A percentile compares a stretch with the other conserved stretches of the same genome.
phyloP scores from a whole-genome alignment of 1,139 yeast genomes.

The Blastobotrys petasosporus region DNA sequence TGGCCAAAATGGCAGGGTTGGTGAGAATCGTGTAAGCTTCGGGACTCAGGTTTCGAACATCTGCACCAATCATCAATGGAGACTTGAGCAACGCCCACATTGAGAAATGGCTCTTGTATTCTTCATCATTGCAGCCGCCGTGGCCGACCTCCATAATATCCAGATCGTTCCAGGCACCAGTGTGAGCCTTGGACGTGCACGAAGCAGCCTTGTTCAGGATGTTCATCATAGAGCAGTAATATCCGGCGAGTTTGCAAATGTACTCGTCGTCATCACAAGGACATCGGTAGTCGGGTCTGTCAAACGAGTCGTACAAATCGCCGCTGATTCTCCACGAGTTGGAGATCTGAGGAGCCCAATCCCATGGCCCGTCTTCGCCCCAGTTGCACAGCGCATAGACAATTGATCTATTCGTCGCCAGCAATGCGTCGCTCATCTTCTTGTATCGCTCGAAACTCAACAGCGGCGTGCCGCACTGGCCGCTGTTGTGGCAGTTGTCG shows the following conservation, averaged over 20 bases:
- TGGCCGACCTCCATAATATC: slow-evolving; percentile 33
- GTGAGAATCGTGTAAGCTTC: slow-evolving; percentile 23
- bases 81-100: slow-evolving; percentile 33
- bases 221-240: slow-evolving; percentile 29
- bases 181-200: slow-evolving; percentile 24
- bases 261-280: slow-evolving; percentile 26
- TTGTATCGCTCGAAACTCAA: slow-evolving; percentile 27
- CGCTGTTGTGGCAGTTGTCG: slow-evolving; percentile 32
- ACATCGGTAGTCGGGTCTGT: slow-evolving; percentile 27
- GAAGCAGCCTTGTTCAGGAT: slow-evolving; percentile 30
- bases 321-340: slow-evolving; percentile 33
- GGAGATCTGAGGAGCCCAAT: slow-evolving; percentile 30
- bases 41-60: slow-evolving; percentile 22
- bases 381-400: slow-evolving; percentile 32
- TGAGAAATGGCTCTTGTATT: slow-evolving; percentile 16
- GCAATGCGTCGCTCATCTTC: slow-evolving; percentile 30
- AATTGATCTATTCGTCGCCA: slow-evolving; percentile 29
- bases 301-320: slow-evolving; percentile 27
- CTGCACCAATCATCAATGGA: slow-evolving; percentile 30
- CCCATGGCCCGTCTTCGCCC: slow-evolving; percentile 31
- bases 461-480: slow-evolving; percentile 26
- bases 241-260: slow-evolving; percentile 26
- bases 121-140: slow-evolving; percentile 29
- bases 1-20: slow-evolving; percentile 27
- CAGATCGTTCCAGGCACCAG: slow-evolving; percentile 31